Evolutionary conservation across 1,139 yeast species (phyloP).

Genomic region (Candida sojae): DNA sequence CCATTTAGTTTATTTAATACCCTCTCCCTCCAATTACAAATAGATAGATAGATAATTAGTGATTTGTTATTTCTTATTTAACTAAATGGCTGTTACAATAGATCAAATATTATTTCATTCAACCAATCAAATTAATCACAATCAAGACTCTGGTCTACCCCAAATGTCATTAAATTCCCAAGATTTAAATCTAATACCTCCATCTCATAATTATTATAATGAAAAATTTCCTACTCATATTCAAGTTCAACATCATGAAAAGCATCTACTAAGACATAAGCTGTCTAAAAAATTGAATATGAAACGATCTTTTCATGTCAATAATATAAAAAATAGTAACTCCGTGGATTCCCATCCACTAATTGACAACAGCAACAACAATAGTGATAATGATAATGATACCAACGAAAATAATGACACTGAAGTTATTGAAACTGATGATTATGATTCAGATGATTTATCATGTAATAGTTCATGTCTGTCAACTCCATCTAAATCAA

Average conservation of each 20-base stretch:
- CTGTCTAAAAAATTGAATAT: conserved; percentile 3
- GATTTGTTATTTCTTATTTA: no score
- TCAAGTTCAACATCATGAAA: no score
- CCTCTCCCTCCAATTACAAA: no score
- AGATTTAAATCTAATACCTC: no score
- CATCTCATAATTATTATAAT: no score
- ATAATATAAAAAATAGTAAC: conserved; percentile 5
- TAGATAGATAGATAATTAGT: no score
- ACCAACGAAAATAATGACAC: conserved; percentile 6
- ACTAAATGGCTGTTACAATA: no score
- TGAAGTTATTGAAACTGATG: conserved; percentile 4
- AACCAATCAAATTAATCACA: no score
- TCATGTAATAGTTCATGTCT: conserved; percentile 11
- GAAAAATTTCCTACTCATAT: neutral
- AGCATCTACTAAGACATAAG: neutral
- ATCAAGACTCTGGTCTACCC: no score
- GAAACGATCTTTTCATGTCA: conserved; percentile 10
- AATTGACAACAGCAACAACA: neutral
- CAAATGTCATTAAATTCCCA: no score
- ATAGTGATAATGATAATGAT: conserved; percentile 1
- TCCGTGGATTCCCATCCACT: conserved; percentile 8
- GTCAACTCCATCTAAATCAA: neutral
- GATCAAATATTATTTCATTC: no score
- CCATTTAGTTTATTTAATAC: no score
- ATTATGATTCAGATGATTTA: conserved; percentile 11